Conservation (phyloP, 805 yeast species). For the Saturnispora saitoi region DNA sequence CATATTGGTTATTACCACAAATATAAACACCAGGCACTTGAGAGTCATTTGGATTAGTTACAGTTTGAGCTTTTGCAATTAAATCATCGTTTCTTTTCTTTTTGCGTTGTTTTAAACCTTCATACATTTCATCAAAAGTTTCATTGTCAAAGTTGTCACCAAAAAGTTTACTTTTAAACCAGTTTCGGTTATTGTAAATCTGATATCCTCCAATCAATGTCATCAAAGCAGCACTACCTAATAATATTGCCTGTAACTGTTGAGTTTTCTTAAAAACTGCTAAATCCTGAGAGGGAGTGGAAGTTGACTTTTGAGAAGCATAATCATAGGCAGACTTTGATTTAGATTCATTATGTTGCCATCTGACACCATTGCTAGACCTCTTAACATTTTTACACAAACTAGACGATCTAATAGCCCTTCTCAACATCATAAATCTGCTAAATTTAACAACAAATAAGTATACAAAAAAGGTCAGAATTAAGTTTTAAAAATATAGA, state of each 20-base stretch:
- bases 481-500: not conserved
- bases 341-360: not conserved
- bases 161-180: slow-evolving; percentile 30
- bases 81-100: slow-evolving; percentile 15
- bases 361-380: not conserved
- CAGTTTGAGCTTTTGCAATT: slow-evolving; percentile 16
- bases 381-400: not conserved
- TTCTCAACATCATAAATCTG: not conserved
- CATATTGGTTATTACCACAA: slow-evolving; percentile 49
- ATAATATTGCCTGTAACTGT: not conserved
- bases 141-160: slow-evolving; percentile 27
- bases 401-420: not conserved
- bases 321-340: slow-evolving; percentile 2
- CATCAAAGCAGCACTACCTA: slow-evolving; percentile 34
- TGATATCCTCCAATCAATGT: slow-evolving; percentile 36
- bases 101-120: slow-evolving; percentile 22
- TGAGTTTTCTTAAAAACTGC: not conserved
- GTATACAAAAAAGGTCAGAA: not conserved
- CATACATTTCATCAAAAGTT: slow-evolving; percentile 32
- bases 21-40: slow-evolving; percentile 49
- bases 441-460: not conserved
- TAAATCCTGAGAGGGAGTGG: slow-evolving; percentile 1
- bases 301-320: not conserved
- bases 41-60: slow-evolving; percentile 31
- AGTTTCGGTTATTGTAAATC: slow-evolving; percentile 28